Evolutionary conservation across 2,329 filamentous ascomycete species (phyloP).

Genomic region (Aspergillus sp.): DNA sequence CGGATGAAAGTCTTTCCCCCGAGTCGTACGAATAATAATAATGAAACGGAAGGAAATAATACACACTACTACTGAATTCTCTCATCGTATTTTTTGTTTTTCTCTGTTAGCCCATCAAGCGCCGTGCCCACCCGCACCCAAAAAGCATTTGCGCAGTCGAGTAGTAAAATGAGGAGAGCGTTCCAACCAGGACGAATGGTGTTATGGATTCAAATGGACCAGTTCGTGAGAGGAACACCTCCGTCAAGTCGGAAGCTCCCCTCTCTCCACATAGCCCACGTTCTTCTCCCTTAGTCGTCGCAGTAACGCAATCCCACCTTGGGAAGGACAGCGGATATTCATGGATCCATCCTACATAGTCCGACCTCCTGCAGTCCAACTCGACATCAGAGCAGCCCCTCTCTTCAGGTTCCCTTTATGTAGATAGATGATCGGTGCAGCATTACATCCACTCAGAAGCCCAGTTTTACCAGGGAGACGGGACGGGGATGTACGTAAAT

Average conservation of each 20-base stretch:
- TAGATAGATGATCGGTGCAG: not conserved
- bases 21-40: not conserved
- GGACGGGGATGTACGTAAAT: not conserved
- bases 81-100: not conserved
- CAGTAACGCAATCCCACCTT: not conserved
- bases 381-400: too few relatives aligned
- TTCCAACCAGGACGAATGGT: not conserved
- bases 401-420: too few relatives aligned
- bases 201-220: not conserved
- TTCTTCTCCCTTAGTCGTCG: too few relatives aligned
- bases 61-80: not conserved
- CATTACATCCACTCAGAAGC: not conserved
- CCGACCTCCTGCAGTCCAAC: too few relatives aligned
- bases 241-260: not conserved
- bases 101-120: not conserved
- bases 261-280: not conserved
- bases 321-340: too few relatives aligned
- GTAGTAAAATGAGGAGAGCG: not conserved
- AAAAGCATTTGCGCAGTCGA: not conserved
- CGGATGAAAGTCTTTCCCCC: not conserved
- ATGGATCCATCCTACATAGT: too few relatives aligned
- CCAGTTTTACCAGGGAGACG: not conserved
- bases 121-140: not conserved
- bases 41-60: not conserved
- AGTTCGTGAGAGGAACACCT: not conserved